phyloP scores from a whole-genome alignment of 1,139 yeast species.

The Schwanniomyces etchellsii region DNA sequence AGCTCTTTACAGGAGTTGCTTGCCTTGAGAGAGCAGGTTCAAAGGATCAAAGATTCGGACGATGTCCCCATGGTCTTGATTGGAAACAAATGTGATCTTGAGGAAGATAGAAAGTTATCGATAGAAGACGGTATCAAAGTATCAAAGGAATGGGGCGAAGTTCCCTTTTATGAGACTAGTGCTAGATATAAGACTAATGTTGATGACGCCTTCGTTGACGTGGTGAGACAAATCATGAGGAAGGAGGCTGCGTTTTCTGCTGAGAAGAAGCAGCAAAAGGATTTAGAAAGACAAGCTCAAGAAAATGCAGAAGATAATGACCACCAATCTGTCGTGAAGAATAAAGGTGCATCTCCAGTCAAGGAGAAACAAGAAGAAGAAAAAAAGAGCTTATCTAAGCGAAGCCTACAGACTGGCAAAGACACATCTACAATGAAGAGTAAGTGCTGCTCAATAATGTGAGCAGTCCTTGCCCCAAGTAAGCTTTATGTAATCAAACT shows the following conservation, averaged over 20 bases:
- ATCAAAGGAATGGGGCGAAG: constrained; percentile 82
- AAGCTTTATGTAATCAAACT: too few species aligned
- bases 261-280: constrained; percentile 43
- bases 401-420: constrained; percentile 3
- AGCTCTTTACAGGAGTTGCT: constrained; percentile 76
- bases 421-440: constrained; percentile 4
- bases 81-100: constrained; percentile 84
- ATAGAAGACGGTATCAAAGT: constrained; percentile 78
- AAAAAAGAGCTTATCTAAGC: not conserved
- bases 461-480: constrained; percentile 1
- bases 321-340: constrained; percentile 1
- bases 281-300: constrained; percentile 25
- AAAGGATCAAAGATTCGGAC: constrained; percentile 76
- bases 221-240: constrained; percentile 83
- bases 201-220: constrained; percentile 83
- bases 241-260: constrained; percentile 54
- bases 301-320: not conserved
- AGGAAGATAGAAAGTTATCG: constrained; percentile 67
- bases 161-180: constrained; percentile 89
- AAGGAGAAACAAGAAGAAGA: constrained; percentile 2
- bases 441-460: constrained; percentile 17
- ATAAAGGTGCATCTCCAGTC: not conserved
- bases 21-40: constrained; percentile 81
- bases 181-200: constrained; percentile 90
- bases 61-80: constrained; percentile 82